Conservation (phyloP, 345 rosid genomes). For the Euphorbia peplus region DNA sequence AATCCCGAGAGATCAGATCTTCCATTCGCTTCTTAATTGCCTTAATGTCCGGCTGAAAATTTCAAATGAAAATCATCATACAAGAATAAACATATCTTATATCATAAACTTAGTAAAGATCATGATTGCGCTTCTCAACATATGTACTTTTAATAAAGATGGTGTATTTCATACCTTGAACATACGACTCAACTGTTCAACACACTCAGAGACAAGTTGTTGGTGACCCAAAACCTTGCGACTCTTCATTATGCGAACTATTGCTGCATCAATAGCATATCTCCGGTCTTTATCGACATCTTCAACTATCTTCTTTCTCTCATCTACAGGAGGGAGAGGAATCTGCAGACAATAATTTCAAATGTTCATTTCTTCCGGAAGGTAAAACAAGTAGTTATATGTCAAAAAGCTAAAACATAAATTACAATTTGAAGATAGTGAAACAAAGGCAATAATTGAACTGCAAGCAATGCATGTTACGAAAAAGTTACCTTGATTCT, state of each 20-base stretch:
- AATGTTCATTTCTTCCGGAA: not conserved
- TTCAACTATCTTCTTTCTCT: conserved; percentile 87
- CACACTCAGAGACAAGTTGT: conserved; percentile 80
- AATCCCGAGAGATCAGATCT: conserved; percentile 82
- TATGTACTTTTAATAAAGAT: too few species aligned
- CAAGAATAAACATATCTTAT: not conserved
- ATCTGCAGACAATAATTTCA: conserved; percentile 42
- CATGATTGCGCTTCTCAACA: too few species aligned
- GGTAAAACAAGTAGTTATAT: not conserved
- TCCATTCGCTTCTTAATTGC: conserved; percentile 95
- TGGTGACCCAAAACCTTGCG: conserved; percentile 82
- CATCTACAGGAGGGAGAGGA: conserved; percentile 92
- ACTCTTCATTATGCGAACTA: conserved; percentile 97
- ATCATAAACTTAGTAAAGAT: too few species aligned
- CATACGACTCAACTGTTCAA: conserved; percentile 91
- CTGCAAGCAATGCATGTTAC: too few species aligned
- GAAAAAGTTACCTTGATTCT: conserved; percentile 70
- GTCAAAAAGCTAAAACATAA: too few species aligned
- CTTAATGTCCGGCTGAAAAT: conserved; percentile 86
- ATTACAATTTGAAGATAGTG: too few species aligned
- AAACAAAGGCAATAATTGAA: too few species aligned
- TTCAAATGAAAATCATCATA: not conserved
- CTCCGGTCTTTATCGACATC: conserved; percentile 92
- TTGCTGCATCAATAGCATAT: conserved; percentile 93
- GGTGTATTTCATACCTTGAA: conserved; percentile 58